Evolutionary conservation across 768 basidiomycete genomes (phyloP).

Genomic region (Leccinum broughii): DNA sequence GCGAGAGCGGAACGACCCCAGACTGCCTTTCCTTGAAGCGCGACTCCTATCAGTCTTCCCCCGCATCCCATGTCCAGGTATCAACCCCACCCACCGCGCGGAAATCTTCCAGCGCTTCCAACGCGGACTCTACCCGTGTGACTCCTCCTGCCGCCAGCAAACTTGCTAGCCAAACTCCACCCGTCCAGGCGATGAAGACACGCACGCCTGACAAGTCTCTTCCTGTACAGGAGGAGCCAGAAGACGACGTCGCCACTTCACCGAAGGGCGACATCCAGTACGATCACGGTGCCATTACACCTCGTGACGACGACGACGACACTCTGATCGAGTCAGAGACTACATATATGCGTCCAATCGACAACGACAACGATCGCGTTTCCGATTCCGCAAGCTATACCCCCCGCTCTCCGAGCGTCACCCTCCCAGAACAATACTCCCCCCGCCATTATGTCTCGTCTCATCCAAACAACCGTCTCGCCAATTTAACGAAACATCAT

Average conservation of each 20-base stretch:
- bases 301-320: slow-evolving; percentile 45
- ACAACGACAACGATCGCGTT: slow-evolving; percentile 37
- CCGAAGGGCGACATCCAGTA: slow-evolving; percentile 42
- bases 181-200: slow-evolving; percentile 49
- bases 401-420: slow-evolving; percentile 64
- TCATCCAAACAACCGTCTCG: slow-evolving; percentile 30
- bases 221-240: slow-evolving; percentile 75
- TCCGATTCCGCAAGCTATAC: slow-evolving; percentile 61
- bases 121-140: slow-evolving; percentile 25
- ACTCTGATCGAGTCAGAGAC: slow-evolving; percentile 45
- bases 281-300: slow-evolving; percentile 36
- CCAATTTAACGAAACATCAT: slow-evolving; percentile 47
- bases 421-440: slow-evolving; percentile 51
- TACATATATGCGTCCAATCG: slow-evolving; percentile 34
- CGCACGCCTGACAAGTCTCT: slow-evolving; percentile 72
- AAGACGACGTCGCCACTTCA: slow-evolving; percentile 53
- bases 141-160: slow-evolving; percentile 40
- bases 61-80: slow-evolving; percentile 29
- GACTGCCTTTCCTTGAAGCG: slow-evolving; percentile 48
- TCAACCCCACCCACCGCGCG: slow-evolving; percentile 33
- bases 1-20: slow-evolving; percentile 38
- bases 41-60: slow-evolving; percentile 40
- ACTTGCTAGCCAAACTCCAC: slow-evolving; percentile 54
- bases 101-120: slow-evolving; percentile 22
- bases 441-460: slow-evolving; percentile 33